Percentiles rank a stretch among this genome's conserved stretches.
Conservation (phyloP, 1,284 basidiomycete species). For the Ceratobasidium sp. region DNA sequence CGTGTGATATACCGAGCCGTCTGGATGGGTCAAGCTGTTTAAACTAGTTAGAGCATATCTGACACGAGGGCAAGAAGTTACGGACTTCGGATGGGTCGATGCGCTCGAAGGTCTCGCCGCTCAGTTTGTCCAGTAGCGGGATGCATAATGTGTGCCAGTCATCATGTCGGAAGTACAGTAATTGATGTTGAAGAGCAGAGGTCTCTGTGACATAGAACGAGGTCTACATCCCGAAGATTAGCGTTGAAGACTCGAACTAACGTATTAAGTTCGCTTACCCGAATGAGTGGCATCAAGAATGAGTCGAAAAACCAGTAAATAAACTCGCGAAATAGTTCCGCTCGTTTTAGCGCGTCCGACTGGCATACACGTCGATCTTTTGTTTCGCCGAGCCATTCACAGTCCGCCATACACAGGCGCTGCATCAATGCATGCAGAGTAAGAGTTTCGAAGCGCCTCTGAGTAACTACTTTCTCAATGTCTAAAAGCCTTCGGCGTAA, state of each 20-base stretch:
- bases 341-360: constrained; percentile 79
- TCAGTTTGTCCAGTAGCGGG: constrained; percentile 84
- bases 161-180: constrained; percentile 94
- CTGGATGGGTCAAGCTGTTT: constrained; percentile 27
- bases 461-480: constrained; percentile 77
- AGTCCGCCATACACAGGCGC: constrained; percentile 79
- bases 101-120: constrained; percentile 72
- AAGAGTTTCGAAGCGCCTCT: constrained; percentile 84
- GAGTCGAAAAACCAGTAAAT: constrained; percentile 94
- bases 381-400: constrained; percentile 76
- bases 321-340: constrained; percentile 86
- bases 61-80: neutral
- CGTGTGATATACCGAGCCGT: constrained; percentile 70
- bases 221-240: constrained; percentile 67
- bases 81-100: constrained; percentile 68
- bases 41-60: neutral
- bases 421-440: constrained; percentile 87
- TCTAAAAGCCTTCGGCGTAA: constrained; percentile 62
- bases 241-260: no score
- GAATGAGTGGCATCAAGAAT: constrained; percentile 84
- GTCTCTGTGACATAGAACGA: constrained; percentile 97
- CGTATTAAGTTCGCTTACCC: constrained; percentile 64
- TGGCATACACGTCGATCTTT: constrained; percentile 62
- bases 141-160: constrained; percentile 90
- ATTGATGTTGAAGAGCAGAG: constrained; percentile 85